Conservation (phyloP, 2,329 filamentous ascomycete species). For the Fusarium devonianum region DNA sequence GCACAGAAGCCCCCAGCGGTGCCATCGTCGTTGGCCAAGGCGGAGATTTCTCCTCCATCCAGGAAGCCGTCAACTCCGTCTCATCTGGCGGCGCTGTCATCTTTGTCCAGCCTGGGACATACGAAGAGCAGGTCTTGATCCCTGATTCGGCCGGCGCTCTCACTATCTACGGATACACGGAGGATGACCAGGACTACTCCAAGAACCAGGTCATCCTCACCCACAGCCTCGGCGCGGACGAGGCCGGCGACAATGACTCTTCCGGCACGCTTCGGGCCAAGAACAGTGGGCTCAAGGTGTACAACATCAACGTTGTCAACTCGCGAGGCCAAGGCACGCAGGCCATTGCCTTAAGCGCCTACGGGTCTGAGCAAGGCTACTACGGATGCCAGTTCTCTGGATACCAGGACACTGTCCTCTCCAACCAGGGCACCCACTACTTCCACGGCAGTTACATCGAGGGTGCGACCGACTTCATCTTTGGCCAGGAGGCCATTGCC, state of each 20-base stretch:
- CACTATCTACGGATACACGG: constrained; percentile 66
- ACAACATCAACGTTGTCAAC: constrained; percentile 65
- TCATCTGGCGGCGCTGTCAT: constrained; percentile 26
- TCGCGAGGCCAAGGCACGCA: constrained; percentile 54
- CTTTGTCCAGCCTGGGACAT: constrained; percentile 34
- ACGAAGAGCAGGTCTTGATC: constrained; percentile 64
- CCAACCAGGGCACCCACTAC: constrained; percentile 55
- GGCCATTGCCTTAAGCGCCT: constrained; percentile 51
- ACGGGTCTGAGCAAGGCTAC: constrained; percentile 50
- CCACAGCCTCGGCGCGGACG: constrained; percentile 46
- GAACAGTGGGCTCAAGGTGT: constrained; percentile 61
- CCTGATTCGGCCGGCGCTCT: constrained; percentile 56
- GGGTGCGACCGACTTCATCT: constrained; percentile 54
- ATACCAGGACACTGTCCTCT: constrained; percentile 59
- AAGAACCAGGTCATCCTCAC: constrained; percentile 64
- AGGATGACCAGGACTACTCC: constrained; percentile 57
- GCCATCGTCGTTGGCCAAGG: constrained; percentile 47
- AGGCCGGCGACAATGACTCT: constrained; percentile 58
- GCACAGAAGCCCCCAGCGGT: constrained; percentile 43
- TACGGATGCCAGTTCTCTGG: constrained; percentile 56
- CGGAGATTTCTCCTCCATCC: constrained; percentile 49
- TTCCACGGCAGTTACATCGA: constrained; percentile 54
- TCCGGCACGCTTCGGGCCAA: constrained; percentile 55
- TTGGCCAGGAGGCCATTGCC: constrained; percentile 48
- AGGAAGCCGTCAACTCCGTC: constrained; percentile 62